Percentiles rank a stretch among this genome's conserved stretches.
Evolutionary conservation across 306 rosid genomes (phyloP).

Genomic region (Casuarina equisetifolia): DNA sequence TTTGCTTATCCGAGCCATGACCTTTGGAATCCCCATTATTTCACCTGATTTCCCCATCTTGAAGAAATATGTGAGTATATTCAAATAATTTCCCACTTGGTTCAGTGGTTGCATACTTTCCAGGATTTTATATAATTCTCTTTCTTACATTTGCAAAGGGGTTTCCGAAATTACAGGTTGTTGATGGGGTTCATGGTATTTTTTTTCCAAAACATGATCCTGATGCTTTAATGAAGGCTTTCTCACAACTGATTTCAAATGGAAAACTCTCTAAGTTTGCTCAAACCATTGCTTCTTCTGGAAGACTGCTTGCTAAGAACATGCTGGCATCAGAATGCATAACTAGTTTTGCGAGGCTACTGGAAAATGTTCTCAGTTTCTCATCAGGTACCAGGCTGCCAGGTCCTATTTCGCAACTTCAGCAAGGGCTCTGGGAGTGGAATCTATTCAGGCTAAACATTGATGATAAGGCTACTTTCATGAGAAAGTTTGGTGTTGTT

Average conservation of each 20-base stretch:
- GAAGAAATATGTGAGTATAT: conserved; percentile 71
- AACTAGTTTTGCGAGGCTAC: conserved; percentile 73
- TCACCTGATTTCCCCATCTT: conserved; percentile 80
- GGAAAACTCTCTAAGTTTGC: conserved; percentile 88
- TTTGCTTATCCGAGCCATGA: conserved; percentile 80
- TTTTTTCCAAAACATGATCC: conserved; percentile 73
- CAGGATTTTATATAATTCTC: conserved; percentile 6
- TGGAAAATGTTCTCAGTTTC: conserved; percentile 84
- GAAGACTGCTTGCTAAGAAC: conserved; percentile 76
- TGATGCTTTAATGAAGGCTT: conserved; percentile 72
- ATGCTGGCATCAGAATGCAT: conserved; percentile 82
- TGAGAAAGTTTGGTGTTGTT: conserved; percentile 45
- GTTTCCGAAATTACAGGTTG: conserved; percentile 50
- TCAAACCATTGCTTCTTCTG: conserved; percentile 72
- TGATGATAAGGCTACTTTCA: conserved; percentile 32
- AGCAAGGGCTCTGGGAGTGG: conserved; percentile 80
- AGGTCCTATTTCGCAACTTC: conserved; percentile 71
- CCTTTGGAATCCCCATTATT: conserved; percentile 79
- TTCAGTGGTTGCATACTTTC: conserved; percentile 26
- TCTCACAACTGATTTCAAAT: conserved; percentile 75
- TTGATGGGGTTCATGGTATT: conserved; percentile 72
- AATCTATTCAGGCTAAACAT: conserved; percentile 45
- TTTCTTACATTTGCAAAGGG: conserved; percentile 24
- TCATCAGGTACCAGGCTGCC: conserved; percentile 79
- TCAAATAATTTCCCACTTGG: conserved; percentile 27